Conservation (phyloP, 371 early-diverging fungal genomes). For the Mortierella sp. region DNA sequence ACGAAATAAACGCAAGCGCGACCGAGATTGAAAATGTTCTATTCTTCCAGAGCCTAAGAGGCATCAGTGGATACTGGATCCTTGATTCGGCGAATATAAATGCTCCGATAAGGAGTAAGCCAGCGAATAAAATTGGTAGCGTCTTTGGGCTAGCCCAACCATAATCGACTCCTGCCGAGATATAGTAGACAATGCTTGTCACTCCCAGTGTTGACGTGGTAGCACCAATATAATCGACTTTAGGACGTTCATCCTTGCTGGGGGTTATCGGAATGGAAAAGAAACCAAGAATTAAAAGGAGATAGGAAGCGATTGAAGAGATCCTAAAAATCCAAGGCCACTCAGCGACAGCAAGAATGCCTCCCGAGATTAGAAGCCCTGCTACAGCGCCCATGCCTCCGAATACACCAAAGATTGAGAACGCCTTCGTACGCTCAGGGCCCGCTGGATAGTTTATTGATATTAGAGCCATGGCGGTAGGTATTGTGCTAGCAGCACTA, state of each 20-base stretch:
- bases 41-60: conserved; percentile 39
- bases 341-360: conserved; percentile 10
- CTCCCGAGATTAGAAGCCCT: conserved; percentile 37
- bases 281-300: conserved; percentile 19
- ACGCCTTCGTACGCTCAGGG: conserved; percentile 40
- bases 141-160: conserved; percentile 45
- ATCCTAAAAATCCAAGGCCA: conserved; percentile 53
- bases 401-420: conserved; percentile 36
- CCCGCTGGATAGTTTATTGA: conserved; percentile 43
- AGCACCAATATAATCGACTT: conserved; percentile 36
- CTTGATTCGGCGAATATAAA: conserved; percentile 26
- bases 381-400: conserved; percentile 37
- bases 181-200: conserved; percentile 41
- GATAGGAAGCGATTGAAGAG: conserved; percentile 31
- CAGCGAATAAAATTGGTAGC: conserved; percentile 22
- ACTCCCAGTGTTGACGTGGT: conserved; percentile 24
- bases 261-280: conserved; percentile 26
- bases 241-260: conserved; percentile 27
- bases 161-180: conserved; percentile 29
- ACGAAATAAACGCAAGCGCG: conserved; percentile 20
- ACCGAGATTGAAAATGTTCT: conserved; percentile 15
- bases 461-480: conserved; percentile 40
- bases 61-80: conserved; percentile 35
- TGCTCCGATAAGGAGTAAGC: conserved; percentile 18
- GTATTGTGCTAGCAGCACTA: conserved; percentile 43